Conservation (phyloP, 257 asterid species). For the Gentiana macrophylla region DNA sequence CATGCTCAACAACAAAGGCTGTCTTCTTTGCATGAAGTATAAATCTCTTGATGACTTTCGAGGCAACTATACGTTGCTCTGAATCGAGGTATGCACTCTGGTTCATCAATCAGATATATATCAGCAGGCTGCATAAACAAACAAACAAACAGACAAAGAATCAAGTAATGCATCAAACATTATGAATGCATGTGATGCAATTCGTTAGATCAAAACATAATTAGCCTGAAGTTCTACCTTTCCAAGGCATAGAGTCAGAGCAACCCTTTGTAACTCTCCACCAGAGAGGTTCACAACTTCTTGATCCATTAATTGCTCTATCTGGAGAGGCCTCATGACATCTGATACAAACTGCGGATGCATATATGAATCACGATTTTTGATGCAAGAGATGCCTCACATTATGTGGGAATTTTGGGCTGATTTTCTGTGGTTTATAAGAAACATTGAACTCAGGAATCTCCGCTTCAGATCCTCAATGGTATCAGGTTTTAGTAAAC, state of each 20-base stretch:
- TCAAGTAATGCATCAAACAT: not conserved
- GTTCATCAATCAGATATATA: conserved; percentile 89
- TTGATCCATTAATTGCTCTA: too few relatives aligned
- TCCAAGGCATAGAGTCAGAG: conserved; percentile 87
- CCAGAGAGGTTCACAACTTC: too few relatives aligned
- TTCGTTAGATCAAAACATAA: not conserved
- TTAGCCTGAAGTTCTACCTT: conserved; percentile 38
- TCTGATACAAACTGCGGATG: too few relatives aligned
- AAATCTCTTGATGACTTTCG: conserved; percentile 95
- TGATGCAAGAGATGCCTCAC: too few relatives aligned
- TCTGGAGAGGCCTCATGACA: too few relatives aligned
- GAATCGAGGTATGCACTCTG: conserved; percentile 99
- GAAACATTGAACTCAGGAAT: too few relatives aligned
- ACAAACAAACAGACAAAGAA: conserved; percentile 12
- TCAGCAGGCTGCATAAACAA: conserved; percentile 89
- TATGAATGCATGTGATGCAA: not conserved
- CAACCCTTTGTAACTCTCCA: too few relatives aligned
- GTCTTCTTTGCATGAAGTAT: conserved; percentile 96
- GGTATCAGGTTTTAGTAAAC: conserved; percentile 77
- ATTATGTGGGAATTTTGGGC: too few relatives aligned
- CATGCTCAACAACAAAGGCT: conserved; percentile 94
- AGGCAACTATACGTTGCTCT: conserved; percentile 98
- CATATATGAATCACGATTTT: too few relatives aligned
- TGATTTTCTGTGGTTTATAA: too few relatives aligned
- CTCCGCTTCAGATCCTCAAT: conserved; percentile 64